phyloP scores from a whole-genome alignment of 2,329 filamentous ascomycete species.

The Alternaria dauci region DNA sequence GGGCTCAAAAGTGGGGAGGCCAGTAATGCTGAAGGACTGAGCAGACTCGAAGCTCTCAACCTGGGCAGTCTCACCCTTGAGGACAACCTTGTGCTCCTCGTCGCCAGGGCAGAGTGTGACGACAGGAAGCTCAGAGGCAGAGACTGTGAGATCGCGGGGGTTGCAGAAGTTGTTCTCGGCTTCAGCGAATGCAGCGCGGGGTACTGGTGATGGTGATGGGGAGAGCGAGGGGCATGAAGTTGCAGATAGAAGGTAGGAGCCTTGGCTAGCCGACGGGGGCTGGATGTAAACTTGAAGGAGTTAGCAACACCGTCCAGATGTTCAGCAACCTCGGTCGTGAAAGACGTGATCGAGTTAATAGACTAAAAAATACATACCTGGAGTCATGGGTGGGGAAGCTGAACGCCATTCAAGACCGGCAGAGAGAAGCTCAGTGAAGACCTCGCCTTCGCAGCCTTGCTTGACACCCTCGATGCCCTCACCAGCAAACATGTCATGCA shows the following conservation, averaged over 20 bases:
- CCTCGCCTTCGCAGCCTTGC: conserved; percentile 72
- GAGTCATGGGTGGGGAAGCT: conserved; percentile 85
- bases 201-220: conserved; percentile 83
- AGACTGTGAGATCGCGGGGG: conserved; percentile 85
- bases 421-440: conserved; percentile 75
- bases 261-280: conserved; percentile 70
- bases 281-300: conserved; percentile 68
- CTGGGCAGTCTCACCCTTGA: conserved; percentile 57
- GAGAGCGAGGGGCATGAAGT: conserved; percentile 83
- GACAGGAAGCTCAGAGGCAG: conserved; percentile 69
- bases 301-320: conserved; percentile 30
- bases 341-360: background rate
- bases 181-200: conserved; percentile 72
- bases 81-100: conserved; percentile 65
- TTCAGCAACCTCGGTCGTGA: background rate
- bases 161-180: conserved; percentile 87
- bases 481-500: conserved; percentile 75
- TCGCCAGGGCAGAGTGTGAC: conserved; percentile 69
- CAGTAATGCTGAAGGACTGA: conserved; percentile 56
- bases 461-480: conserved; percentile 53
- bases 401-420: conserved; percentile 78
- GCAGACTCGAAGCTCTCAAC: conserved; percentile 48
- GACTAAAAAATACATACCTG: conserved; percentile 68
- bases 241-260: conserved; percentile 75
- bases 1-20: conserved; percentile 79